These are phyloP conservation scores for Tephrocybe sp. DNA, from an alignment of 768 basidiomycete species.

Conservation along the genomic window DNA sequence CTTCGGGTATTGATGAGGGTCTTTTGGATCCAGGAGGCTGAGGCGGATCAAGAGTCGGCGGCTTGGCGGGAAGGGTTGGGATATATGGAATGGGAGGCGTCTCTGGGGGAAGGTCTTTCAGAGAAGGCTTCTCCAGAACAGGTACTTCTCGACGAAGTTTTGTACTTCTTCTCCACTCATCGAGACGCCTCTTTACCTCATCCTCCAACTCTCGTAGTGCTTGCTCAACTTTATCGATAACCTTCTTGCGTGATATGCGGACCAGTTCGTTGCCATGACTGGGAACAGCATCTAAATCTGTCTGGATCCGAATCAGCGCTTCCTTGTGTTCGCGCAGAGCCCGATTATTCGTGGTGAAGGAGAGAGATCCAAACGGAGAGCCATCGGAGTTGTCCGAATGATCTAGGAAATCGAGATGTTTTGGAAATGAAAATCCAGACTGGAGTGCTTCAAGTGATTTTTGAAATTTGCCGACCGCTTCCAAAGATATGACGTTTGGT, in stretches of 20 bases:
- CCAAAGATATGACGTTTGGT: background rate
- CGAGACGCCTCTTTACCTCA: background rate
- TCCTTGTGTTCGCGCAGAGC: conserved; percentile 8
- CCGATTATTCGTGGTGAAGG: conserved; percentile 1
- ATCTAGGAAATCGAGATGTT: conserved; percentile 4
- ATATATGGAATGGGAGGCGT: background rate
- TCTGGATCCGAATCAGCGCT: conserved; percentile 4
- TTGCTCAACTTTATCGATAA: conserved; percentile 1
- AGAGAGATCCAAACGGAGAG: conserved; percentile 6
- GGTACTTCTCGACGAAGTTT: background rate
- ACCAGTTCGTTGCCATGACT: background rate
- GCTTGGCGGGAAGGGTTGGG: no score
- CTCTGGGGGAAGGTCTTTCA: background rate
- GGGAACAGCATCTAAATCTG: background rate
- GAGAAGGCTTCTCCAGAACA: background rate
- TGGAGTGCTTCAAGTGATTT: background rate
- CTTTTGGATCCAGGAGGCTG: background rate
- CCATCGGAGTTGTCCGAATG: background rate
- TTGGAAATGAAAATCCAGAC: background rate
- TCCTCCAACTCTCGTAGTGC: conserved; percentile 5
- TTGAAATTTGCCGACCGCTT: background rate
- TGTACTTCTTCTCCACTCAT: background rate
- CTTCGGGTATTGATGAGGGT: background rate
- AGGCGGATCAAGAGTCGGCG: no score
- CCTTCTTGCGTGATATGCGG: conserved; percentile 1